Base-by-base conservation (phyloP, 148 eudicot genomes). In the Dysphania ambrosioides region DNA sequence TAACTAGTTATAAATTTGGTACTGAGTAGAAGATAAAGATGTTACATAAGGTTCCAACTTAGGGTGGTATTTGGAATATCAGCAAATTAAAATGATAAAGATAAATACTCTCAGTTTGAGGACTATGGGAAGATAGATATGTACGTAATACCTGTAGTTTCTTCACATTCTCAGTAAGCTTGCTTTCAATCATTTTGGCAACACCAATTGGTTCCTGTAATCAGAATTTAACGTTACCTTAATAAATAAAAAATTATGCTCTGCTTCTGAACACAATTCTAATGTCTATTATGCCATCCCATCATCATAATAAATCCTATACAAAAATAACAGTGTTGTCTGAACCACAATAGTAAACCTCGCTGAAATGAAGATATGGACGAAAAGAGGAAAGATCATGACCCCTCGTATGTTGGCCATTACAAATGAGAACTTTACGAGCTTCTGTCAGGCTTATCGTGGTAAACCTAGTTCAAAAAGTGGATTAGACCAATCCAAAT, bases 141-240 rank as follows among this genome's bases (percentile, higher is more conserved):
- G 55, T 23, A 34, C 68, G 40, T 27, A 41, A 31, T 76, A 90
- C 92, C 89, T 90, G 89, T 71, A 90, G 73, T 82, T 79, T 86
- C 75, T 76, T 85, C 81, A 84, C 66, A 74, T 90, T 87, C 65
- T 87, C 96, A 47, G 80, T 35, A 72, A 90, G 81, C 83, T 90
- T 87, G 75, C 64, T 77, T 71, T 81, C 78, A 66, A 84, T 86
- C 81, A 82, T 67, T 75, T 80, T 82, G 41, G 89, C 93, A 59
- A 40, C 72, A 75, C 87, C 72, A 75, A 85, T 82, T 64, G 91
- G 29, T 80, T 91, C 93, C 96, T 91, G 85, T 42, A 78, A 72
- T 41, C 15, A 67, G 62, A 30, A 44, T 34, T 40, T 2, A 29
- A 15, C 15, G 49, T 44, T 36, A 31, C 21, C 34, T 18, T 32